phyloP scores from a whole-genome alignment of 129 eudicot species.

The Helianthus tuberosus region DNA sequence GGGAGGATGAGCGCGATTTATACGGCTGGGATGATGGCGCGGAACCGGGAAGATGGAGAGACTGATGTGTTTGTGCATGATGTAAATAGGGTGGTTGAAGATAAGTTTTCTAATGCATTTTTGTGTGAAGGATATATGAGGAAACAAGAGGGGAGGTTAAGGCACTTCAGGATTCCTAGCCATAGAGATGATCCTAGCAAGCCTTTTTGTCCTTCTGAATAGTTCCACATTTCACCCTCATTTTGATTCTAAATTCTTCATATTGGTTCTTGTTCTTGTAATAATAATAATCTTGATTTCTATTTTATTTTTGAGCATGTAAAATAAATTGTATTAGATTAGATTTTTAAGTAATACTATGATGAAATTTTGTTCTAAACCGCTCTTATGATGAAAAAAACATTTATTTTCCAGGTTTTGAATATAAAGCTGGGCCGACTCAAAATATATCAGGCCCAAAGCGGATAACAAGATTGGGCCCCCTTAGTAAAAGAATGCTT shows the following conservation, averaged over 20 bases:
- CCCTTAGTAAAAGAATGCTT: no score
- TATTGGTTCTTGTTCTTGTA: constrained; percentile 20
- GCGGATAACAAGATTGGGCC: no score
- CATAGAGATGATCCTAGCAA: constrained; percentile 60
- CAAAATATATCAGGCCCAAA: no score
- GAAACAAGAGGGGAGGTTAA: constrained; percentile 88
- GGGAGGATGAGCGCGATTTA: constrained; percentile 96
- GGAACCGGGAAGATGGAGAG: constrained; percentile 69
- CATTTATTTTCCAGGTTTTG: no score
- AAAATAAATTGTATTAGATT: constrained; percentile 28
- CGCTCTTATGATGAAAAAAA: not conserved
- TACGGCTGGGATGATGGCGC: constrained; percentile 93
- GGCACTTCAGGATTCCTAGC: constrained; percentile 91
- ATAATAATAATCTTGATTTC: constrained; percentile 8
- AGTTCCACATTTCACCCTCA: not conserved
- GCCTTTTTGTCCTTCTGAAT: constrained; percentile 83
- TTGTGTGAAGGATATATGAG: constrained; percentile 90
- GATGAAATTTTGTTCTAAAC: constrained; percentile 24
- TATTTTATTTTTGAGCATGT: constrained; percentile 26
- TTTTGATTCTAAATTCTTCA: constrained; percentile 10
- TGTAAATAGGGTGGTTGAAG: constrained; percentile 97
- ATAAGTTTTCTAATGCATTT: constrained; percentile 79
- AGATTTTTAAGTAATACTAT: constrained; percentile 1
- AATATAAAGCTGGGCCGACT: no score
- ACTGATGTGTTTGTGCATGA: constrained; percentile 97